Evolutionary conservation across 2,329 filamentous ascomycete species (phyloP), one percentile per base, ranked within the genome.

Genomic region (Paraphoma sp.): DNA sequence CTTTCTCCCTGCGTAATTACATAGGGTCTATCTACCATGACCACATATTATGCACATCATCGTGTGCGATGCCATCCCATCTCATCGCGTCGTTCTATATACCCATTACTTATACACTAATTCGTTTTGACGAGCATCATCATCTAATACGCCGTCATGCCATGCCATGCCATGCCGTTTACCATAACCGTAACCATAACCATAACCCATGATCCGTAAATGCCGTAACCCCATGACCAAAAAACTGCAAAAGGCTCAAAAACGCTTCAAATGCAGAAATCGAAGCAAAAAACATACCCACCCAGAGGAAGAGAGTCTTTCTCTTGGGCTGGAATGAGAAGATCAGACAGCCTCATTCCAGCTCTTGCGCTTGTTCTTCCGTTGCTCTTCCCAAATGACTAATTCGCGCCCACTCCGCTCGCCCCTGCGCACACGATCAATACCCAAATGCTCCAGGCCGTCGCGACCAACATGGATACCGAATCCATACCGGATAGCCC

Each of bases 391-490:
- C 59, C 64, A 76, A 43, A 77, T 74, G 1, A 77, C 73, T 7
- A 78, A 49, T 50, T 76, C 72, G 14, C 72, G 59, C 1, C 68
- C 75, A 42, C 66, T 72, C 9, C 69, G 58, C 30, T 67, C 68
- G 2, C 74, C 74, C 6, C 75, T 56, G 73, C 78, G 72, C 40
- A 86, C 76, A 14, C 85, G 81, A 69, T 88, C 86, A 59, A 89
- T 82, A 0, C 86, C 86, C 10, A 87, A 73, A 70, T 85, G 85
- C 62, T 87, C 84, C 53, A 80, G 80, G 1, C 85, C 86, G 67
- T 88, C 86, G 28, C 84, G 78, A 0, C 86, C 86, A 2, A 81
- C 74, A 59, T 84, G 85, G 16, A 85, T 79, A 1, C 84, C 85
- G 67, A 87, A 86, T 0, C 81, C 84, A 63, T 86, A 89, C 48